Evolutionary conservation across 257 asterid species (phyloP), one percentile per base, ranked within the genome.

Genomic region (Primulina huaijiensis): DNA sequence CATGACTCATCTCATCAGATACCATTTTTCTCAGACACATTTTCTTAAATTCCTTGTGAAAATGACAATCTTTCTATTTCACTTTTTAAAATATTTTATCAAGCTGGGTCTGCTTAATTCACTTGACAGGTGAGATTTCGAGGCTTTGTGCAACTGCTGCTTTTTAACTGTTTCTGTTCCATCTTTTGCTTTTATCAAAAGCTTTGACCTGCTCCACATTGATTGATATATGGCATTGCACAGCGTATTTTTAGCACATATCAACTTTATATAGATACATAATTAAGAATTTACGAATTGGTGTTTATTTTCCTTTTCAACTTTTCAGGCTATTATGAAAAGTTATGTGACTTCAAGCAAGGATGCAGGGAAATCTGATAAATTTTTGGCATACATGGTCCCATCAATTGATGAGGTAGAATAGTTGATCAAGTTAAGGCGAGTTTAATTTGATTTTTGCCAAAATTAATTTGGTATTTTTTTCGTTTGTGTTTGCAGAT

Each of bases 321-420:
- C 38, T 72, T 72, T 75, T 77, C 96, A 91, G 99, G 97, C 99
- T 67, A 75, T 94, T 70, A 94, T 94, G 97, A 94, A 89, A 80
- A 94, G 96, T 76, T 94, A 83, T 63, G 71, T 62, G 46, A 89
- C 92, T 66, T 76, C 95, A 46, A 73, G 83, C 78, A 72, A 91
- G 7, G 90, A 85, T 75, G 38, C 83, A 23, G 87, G 82, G 65
- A 83, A 81, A 57, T 78, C 92, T 62, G 90, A 89, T 74, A 88
- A 86, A 69, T 94, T 94, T 82, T 83, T 94, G 84, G 96, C 95
- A 20, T 94, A 94, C 76, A 94, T 94, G 96, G 96, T 85, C 68
- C 99, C 99, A 59, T 75, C 93, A 31, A 74, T 83, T 59, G 78
- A 85, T 35, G 99, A 94, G 98, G 97, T 91, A 72, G 61, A 33